Conservation (phyloP, 306 rosid species). For the Dicorynia guianensis region DNA sequence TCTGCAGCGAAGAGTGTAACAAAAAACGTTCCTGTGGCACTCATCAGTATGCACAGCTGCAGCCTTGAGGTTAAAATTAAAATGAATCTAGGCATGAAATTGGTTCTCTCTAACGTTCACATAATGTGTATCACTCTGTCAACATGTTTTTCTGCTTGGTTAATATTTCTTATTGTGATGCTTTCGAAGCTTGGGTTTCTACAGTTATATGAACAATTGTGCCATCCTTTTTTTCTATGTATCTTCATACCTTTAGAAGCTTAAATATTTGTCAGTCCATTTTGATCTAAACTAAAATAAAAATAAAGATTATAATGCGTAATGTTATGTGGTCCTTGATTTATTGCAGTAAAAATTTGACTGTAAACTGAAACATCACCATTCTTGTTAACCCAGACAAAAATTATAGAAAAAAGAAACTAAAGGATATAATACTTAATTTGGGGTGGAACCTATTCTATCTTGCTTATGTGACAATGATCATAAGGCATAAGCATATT, state of each 20-base stretch:
- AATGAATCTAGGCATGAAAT: constrained; percentile 62
- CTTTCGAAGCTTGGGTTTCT: neutral
- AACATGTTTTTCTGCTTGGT: neutral
- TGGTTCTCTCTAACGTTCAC: neutral
- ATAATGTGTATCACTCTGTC: neutral
- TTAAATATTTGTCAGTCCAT: neutral
- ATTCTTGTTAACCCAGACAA: constrained; percentile 30
- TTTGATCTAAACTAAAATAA: neutral
- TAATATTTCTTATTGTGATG: neutral
- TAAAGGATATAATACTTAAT: too few relatives aligned
- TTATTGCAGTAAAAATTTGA: constrained; percentile 41
- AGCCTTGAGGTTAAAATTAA: constrained; percentile 87
- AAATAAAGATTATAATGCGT: neutral
- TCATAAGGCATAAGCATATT: constrained; percentile 51
- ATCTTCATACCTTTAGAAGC: too few relatives aligned
- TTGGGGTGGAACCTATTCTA: constrained; percentile 36
- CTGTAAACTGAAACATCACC: constrained; percentile 41
- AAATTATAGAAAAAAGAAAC: neutral
- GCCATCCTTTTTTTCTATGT: too few relatives aligned
- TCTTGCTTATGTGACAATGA: constrained; percentile 42
- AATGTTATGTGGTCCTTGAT: constrained; percentile 9
- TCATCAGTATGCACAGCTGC: constrained; percentile 82
- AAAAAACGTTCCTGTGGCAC: constrained; percentile 79
- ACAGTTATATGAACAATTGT: neutral
- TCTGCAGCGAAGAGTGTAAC: constrained; percentile 75